Conservation (phyloP, 169 alveolate species). For the Plasmodium vinckei region DNA sequence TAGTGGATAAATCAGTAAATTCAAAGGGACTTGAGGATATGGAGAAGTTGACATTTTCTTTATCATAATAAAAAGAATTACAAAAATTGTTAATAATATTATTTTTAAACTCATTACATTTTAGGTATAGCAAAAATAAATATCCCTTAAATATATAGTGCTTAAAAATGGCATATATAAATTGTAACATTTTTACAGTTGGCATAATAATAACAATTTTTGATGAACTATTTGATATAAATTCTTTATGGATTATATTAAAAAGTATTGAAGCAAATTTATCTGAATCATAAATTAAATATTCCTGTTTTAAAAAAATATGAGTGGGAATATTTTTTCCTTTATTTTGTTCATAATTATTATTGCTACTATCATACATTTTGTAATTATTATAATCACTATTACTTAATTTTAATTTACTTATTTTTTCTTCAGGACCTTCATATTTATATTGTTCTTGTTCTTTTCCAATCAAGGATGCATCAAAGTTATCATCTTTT, state of each 20-base stretch:
- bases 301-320: constrained; percentile 65
- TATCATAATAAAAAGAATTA: constrained; percentile 40
- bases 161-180: constrained; percentile 54
- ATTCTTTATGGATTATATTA: constrained; percentile 41
- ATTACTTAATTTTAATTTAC: constrained; percentile 22
- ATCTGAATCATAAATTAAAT: constrained; percentile 68
- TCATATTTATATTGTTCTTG: background rate
- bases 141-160: constrained; percentile 73
- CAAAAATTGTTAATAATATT: background rate
- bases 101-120: constrained; percentile 9
- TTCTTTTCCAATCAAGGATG: background rate
- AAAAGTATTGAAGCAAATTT: constrained; percentile 56
- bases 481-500: background rate
- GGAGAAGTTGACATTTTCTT: constrained; percentile 29
- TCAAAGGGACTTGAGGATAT: constrained; percentile 47
- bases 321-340: constrained; percentile 73
- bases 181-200: constrained; percentile 72
- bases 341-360: constrained; percentile 33
- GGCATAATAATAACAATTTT: constrained; percentile 68
- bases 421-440: constrained; percentile 11
- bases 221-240: constrained; percentile 21
- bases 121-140: constrained; percentile 40
- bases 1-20: background rate
- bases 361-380: background rate
- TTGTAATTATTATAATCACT: constrained; percentile 67